phyloP scores from a whole-genome alignment of 805 yeast species.

The fission yeast (Schizosaccharomyces pombe) region DNA sequence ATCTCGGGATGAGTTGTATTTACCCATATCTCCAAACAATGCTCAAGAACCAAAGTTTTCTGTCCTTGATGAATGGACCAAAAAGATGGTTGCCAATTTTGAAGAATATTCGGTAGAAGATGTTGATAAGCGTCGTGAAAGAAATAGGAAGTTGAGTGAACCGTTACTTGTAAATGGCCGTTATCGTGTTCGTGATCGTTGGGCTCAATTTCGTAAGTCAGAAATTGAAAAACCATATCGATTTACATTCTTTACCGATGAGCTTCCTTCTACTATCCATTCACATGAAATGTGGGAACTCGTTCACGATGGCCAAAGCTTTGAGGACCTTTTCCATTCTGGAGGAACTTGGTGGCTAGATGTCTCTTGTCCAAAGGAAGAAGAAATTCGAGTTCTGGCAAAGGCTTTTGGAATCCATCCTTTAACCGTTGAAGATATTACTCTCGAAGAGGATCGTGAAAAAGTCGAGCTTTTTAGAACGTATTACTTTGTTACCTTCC shows the following conservation, averaged over 20 bases:
- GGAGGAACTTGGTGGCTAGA: constrained; percentile 79
- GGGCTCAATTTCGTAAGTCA: constrained; percentile 2
- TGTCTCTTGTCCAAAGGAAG: constrained; percentile 79
- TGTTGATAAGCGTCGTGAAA: neutral
- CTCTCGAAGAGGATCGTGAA: constrained; percentile 80
- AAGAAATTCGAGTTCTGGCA: constrained; percentile 77
- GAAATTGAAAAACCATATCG: constrained; percentile 2
- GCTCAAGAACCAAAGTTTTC: neutral
- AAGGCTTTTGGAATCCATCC: constrained; percentile 92
- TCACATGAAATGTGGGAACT: constrained; percentile 7
- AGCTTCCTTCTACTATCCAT: constrained; percentile 2
- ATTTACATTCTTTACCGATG: neutral
- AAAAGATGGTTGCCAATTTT: neutral
- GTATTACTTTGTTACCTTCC: constrained; percentile 77
- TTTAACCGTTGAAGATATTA: constrained; percentile 82
- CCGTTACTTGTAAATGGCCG: constrained; percentile 5
- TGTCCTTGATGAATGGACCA: constrained; percentile 1
- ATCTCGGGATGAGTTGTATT: neutral
- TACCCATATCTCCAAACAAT: neutral
- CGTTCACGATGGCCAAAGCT: constrained; percentile 5
- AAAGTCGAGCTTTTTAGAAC: constrained; percentile 81
- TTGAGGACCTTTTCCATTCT: constrained; percentile 13
- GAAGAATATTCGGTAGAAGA: neutral
- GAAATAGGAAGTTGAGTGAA: constrained; percentile 2
- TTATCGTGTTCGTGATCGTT: neutral